Evolutionary conservation across 495 filamentous ascomycete genomes (phyloP), one percentile per base, ranked within the genome.

Genomic region (Aspergillus homomorphus): DNA sequence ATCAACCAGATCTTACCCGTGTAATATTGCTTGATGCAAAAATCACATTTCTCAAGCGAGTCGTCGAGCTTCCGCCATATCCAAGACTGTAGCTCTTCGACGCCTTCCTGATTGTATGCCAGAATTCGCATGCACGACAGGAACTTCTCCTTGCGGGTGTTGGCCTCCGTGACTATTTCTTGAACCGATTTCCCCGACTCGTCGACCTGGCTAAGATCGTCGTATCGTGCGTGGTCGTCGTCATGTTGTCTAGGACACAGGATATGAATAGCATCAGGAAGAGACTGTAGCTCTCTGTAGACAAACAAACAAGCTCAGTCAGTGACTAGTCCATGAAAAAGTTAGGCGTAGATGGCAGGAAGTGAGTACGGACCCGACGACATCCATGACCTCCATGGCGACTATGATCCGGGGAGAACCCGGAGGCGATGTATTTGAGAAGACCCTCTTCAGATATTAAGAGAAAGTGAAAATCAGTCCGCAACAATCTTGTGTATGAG

Each of bases 21-120:
- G 73, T 97, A 90, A 74, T 92, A 97, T 43, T 85, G 83, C 41
- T 83, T 83, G 57, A 91, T 86, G 68, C 92, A 97, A 43, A 83
- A 76, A 62, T 95, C 88, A 73, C 92, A 97, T 38, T 74, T 82
- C 24, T 74, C 82, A 41, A 97, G 75, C 22, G 83, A 72, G 2
- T 72, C 68, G 48, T 82, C 76, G 33, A 88, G 62, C 28, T 73
- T 77, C n/a, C 67, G 61, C 60, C 74, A 78, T 45, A 92, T 82
- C 68, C 85, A 84, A 45, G 73, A 67, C 51, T 86, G 79, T 64
- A 86, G 78, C 30, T 77, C 70, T 30, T 79, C 80, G 0, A 86
- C 84, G 45, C 84, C 82, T 14, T 87, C 82, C 41, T 81, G 75
- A 23, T 81, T 81, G 56, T 86, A 86, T 8, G 85, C 87, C 41